Evolutionary conservation across 2,329 filamentous ascomycete genomes (phyloP), one percentile per base, ranked within the genome.

Genomic region (Penicillium decumbens): DNA sequence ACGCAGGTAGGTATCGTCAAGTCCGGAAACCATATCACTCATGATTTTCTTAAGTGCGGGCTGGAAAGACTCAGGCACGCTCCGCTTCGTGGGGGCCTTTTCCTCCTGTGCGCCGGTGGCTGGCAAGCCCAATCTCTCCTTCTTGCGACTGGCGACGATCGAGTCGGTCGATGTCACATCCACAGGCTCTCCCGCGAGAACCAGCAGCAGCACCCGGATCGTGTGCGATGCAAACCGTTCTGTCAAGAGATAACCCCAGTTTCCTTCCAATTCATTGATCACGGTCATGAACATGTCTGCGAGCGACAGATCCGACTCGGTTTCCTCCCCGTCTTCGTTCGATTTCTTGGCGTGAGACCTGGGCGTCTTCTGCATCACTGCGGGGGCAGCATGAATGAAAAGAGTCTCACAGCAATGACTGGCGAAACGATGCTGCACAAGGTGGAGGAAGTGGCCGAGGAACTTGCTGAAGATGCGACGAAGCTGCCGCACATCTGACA

Each of bases 381-480:
- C 74, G 1, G 88, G 85, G 0, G 91, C 91, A 1, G 88, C 87
- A 56, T 88, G 83, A 42, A 91, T 77, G 69, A 98, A 97, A 28
- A 98, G 79, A 24, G 89, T 89, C 73, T 98, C 93, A 68, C 91
- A 96, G 72, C 92, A 97, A 75, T 98, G 93, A 53, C 91, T 95
- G 4, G 93, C 93, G 64, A 98, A 98, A 15, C 93, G 87, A 72
- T 98, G 93, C 67, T 95, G 91, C 44, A 96, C 84, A 25, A 98
- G 80, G 61, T 91, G 86, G 50, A 92, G 76, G 71, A 97, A 95
- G 71, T 97, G 88, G 29, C 87, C 85, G 18, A 78, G 84, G 68
- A 97, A 96, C 39, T 87, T 89, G 57, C 82, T 81, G 67, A 97
- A 97, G 18, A 98, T 73, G 41, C 79, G 79, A 77, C 95, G 95